Conservation (phyloP, 1,139 yeast genomes). For the Martiniozyma asiatica region DNA sequence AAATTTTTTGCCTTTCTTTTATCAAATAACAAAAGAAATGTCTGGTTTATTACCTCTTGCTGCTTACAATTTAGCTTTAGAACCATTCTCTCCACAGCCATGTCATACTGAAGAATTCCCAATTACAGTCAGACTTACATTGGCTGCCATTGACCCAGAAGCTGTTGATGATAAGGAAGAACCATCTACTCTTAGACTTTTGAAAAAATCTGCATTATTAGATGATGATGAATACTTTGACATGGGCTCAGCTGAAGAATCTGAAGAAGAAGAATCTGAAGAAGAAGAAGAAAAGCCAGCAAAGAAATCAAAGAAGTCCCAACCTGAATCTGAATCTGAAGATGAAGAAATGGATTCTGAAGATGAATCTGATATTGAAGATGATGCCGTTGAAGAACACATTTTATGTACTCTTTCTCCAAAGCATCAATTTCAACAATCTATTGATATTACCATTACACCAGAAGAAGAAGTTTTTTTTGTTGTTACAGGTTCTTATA, state of each 20-base stretch:
- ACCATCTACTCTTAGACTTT: constrained; percentile 82
- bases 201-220: constrained; percentile 54
- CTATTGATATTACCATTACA: constrained; percentile 76
- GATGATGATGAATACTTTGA: constrained; percentile 31
- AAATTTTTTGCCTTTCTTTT: neutral
- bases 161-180: constrained; percentile 64
- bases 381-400: constrained; percentile 56
- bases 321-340: constrained; percentile 28
- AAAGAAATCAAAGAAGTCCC: constrained; percentile 30
- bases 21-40: constrained; percentile 28
- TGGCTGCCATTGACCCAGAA: constrained; percentile 93
- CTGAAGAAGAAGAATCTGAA: constrained; percentile 22
- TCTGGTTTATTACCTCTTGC: constrained; percentile 69
- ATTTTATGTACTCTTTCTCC: constrained; percentile 89
- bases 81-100: constrained; percentile 78
- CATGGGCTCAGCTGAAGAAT: constrained; percentile 21
- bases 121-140: constrained; percentile 77
- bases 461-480: constrained; percentile 93
- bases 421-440: constrained; percentile 73
- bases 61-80: constrained; percentile 70
- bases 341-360: constrained; percentile 38
- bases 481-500: constrained; percentile 91
- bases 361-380: constrained; percentile 47
- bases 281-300: constrained; percentile 19
- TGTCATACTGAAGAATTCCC: constrained; percentile 83